Evolutionary conservation across 495 filamentous ascomycete genomes (phyloP).

Genomic region (Hypoxylon crocopeplum): DNA sequence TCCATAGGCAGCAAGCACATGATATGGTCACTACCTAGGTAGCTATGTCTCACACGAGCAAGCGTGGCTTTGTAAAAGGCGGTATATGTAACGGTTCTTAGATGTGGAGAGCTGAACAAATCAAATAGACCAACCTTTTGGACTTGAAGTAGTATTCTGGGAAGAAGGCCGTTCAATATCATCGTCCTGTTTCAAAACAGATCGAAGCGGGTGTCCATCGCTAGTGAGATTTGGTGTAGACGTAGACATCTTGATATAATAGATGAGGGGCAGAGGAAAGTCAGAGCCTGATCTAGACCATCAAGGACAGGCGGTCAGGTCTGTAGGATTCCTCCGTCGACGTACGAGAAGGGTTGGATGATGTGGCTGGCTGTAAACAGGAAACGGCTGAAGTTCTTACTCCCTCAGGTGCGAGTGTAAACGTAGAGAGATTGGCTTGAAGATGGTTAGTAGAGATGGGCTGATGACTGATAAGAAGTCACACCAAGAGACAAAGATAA

Average conservation of each 20-base stretch:
- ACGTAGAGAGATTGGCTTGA: background rate
- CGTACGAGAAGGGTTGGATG: too few relatives aligned
- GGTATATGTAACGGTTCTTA: background rate
- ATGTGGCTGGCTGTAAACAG: too few relatives aligned
- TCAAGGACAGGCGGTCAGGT: too few relatives aligned
- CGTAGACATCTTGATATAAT: slow-evolving; percentile 24
- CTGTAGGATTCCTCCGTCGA: too few relatives aligned
- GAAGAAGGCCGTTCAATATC: slow-evolving; percentile 47
- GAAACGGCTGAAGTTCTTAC: too few relatives aligned
- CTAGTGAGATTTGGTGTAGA: slow-evolving; percentile 32
- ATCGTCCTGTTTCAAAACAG: slow-evolving; percentile 52
- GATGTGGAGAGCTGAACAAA: background rate
- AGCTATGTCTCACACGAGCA: slow-evolving; percentile 8
- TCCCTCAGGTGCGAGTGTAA: background rate
- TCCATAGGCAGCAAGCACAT: too few relatives aligned
- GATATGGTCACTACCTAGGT: too few relatives aligned
- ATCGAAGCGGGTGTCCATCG: slow-evolving; percentile 46
- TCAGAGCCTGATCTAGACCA: background rate
- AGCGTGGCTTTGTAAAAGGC: background rate
- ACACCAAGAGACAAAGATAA: slow-evolving; percentile 16
- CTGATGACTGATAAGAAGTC: slow-evolving; percentile 23
- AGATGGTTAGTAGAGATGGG: background rate
- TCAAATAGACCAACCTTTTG: slow-evolving; percentile 51
- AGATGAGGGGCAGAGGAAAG: slow-evolving; percentile 6
- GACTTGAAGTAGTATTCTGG: slow-evolving; percentile 33